Percentiles rank a stretch among this genome's conserved stretches.
Evolutionary conservation across 2,329 filamentous ascomycete species (phyloP).

Genomic region (Rhexocercosporidium sp.): DNA sequence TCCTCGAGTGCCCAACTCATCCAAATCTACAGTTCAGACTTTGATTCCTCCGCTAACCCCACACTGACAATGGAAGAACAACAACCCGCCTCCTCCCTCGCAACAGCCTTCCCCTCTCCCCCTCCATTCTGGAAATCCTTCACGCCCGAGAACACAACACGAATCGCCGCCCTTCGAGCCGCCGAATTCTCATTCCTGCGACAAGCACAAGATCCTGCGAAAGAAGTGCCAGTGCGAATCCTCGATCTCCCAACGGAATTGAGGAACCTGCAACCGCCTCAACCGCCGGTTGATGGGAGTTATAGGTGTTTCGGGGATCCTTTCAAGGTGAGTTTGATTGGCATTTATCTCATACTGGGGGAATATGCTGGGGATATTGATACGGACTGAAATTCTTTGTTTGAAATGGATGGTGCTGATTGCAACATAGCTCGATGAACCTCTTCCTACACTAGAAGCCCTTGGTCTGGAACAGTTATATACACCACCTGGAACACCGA

Average conservation of each 20-base stretch:
- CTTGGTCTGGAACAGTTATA: constrained; percentile 75
- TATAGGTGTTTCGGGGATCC: constrained; percentile 77
- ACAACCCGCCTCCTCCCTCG: constrained; percentile 50
- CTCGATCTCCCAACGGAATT: constrained; percentile 60
- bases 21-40: too few relatives aligned
- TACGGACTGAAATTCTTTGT: background rate
- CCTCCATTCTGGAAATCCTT: constrained; percentile 92
- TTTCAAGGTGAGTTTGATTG: constrained; percentile 55
- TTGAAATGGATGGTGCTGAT: background rate
- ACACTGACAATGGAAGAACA: constrained; percentile 63
- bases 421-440: constrained; percentile 57
- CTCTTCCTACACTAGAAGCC: constrained; percentile 70
- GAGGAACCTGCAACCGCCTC: constrained; percentile 79
- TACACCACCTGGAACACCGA: constrained; percentile 40
- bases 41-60: background rate
- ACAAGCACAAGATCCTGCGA: constrained; percentile 21
- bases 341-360: background rate
- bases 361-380: background rate
- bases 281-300: constrained; percentile 70
- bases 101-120: constrained; percentile 80
- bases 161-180: constrained; percentile 55
- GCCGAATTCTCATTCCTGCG: constrained; percentile 29
- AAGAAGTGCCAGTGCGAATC: constrained; percentile 38
- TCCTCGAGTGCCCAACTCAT: background rate
- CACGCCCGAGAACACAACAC: constrained; percentile 73